These are phyloP conservation scores for Mycosarcoma mackinlayi DNA, from an alignment of 1,284 basidiomycete genomes.

Conservation along the genomic window DNA sequence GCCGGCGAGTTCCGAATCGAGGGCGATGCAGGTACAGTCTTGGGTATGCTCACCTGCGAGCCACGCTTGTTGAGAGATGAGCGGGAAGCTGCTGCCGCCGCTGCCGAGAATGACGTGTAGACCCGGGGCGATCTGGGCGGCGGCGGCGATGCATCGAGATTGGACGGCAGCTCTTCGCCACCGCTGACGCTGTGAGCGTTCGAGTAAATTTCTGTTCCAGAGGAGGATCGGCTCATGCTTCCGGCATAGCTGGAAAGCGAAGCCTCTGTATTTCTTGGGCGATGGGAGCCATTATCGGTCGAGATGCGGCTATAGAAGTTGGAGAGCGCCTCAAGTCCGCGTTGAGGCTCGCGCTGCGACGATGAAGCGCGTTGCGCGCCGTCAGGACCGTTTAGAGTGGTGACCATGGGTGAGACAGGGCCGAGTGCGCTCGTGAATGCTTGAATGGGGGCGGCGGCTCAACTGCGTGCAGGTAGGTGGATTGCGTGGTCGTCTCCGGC, in stretches of 20 bases:
- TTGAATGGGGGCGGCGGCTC: no score
- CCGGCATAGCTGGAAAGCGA: slow-evolving; percentile 34
- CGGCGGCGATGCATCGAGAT: slow-evolving; percentile 2
- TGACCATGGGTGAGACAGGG: slow-evolving; percentile 13
- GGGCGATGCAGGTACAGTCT: slow-evolving; percentile 16
- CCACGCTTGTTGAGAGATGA: slow-evolving; percentile 38
- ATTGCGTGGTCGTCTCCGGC: slow-evolving; percentile 6
- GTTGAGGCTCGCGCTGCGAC: slow-evolving; percentile 35
- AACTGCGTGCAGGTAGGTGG: slow-evolving; percentile 5
- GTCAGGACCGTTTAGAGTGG: slow-evolving; percentile 12
- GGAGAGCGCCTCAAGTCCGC: slow-evolving; percentile 40
- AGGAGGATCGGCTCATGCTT: slow-evolving; percentile 36
- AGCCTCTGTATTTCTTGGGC: slow-evolving; percentile 19
- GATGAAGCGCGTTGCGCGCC: slow-evolving; percentile 13
- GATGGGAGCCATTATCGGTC: slow-evolving; percentile 23
- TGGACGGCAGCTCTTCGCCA: slow-evolving; percentile 5
- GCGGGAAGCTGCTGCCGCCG: slow-evolving; percentile 43
- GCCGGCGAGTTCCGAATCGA: slow-evolving; percentile 27
- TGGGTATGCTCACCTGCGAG: slow-evolving; percentile 23
- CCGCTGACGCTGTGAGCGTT: slow-evolving; percentile 29
- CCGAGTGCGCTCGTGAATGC: background rate
- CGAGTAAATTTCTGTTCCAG: slow-evolving; percentile 32
- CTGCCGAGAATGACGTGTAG: slow-evolving; percentile 38
- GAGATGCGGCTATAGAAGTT: slow-evolving; percentile 46
- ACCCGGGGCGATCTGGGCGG: slow-evolving; percentile 23